Evolutionary conservation across 225 moss, liverwort and hornwort species (phyloP), one percentile per base, ranked within the genome.

Genomic region (Sphagnum tenellum): DNA sequence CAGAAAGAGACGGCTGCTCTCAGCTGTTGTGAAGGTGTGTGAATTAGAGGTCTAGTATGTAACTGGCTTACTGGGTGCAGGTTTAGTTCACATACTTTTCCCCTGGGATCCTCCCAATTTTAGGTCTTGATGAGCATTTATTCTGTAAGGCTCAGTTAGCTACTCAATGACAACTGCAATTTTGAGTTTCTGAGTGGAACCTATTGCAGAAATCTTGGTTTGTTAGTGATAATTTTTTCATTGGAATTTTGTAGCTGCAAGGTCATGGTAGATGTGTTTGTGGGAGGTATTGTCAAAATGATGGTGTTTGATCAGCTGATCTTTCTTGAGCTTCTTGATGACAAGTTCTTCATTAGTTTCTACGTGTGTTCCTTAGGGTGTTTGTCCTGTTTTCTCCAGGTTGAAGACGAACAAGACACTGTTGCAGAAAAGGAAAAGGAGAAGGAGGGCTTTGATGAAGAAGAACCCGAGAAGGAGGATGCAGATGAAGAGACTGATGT

Each of bases 21-120:
- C 96, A 53, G 90, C 96, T 14, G 96, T 98, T 57, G 96, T 98
- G 75, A 98, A 92, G 90, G 96, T 98, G 74, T 55, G 78, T 73
- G 53, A 29, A 29, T 29, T 29, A 29, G 29, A 29, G 29, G 29
- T 29, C 0, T 29, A 29, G 29, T 29, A 29, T 29, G 29, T 29
- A 29, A 29, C 29, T 29, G 29, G 29, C 29, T 29, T 29, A 29
- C 29, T 29, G 29, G 29, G 29, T 29, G 29, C 29, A 29, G 29
- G 29, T 29, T 29, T 29, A 29, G 29, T 29, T 29, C 1, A 29
- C 29, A 29, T 29, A 1, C 29, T 29, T 29, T 29, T 29, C 29
- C 29, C 29, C 29, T 29, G 29, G 29, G 29, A 29, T 29, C 29
- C 29, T 29, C 29, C 29, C 29, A 29, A 29, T 29, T 29, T 29